A percentile compares a stretch with the other conserved stretches of the same genome.
Evolutionary conservation across 805 yeast species (phyloP).

Genomic region (Pichia nanzhaoensis): DNA sequence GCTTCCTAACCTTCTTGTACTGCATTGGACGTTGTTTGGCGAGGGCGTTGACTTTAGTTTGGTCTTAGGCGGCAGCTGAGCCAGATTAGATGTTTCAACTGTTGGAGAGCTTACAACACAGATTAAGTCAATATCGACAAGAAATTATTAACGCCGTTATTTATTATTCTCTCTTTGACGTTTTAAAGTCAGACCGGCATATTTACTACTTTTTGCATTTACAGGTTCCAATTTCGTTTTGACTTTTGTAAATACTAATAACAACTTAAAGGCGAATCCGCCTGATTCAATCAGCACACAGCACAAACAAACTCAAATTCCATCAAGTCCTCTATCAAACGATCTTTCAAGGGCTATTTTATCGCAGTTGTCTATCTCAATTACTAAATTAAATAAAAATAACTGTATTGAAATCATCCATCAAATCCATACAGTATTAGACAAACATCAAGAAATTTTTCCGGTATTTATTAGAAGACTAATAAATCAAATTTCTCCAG

Average conservation of each 20-base stretch:
- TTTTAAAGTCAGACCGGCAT: neutral
- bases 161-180: no score
- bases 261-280: constrained; percentile 19
- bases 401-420: constrained; percentile 34
- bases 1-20: neutral
- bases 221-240: constrained; percentile 5
- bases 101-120: neutral
- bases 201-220: no score
- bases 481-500: constrained; percentile 26
- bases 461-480: constrained; percentile 29
- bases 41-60: no score
- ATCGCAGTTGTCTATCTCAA: constrained; percentile 48
- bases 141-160: no score
- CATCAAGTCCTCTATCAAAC: constrained; percentile 11
- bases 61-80: neutral
- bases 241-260: constrained; percentile 13
- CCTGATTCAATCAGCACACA: constrained; percentile 13
- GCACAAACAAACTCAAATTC: neutral
- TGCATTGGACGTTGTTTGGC: neutral
- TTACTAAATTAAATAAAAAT: constrained; percentile 36
- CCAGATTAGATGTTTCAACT: neutral
- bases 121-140: no score
- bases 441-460: constrained; percentile 31
- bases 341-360: constrained; percentile 30
- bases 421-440: constrained; percentile 44